Base-by-base conservation (phyloP, 2,329 filamentous ascomycete genomes). In the Beauveria sp. region DNA sequence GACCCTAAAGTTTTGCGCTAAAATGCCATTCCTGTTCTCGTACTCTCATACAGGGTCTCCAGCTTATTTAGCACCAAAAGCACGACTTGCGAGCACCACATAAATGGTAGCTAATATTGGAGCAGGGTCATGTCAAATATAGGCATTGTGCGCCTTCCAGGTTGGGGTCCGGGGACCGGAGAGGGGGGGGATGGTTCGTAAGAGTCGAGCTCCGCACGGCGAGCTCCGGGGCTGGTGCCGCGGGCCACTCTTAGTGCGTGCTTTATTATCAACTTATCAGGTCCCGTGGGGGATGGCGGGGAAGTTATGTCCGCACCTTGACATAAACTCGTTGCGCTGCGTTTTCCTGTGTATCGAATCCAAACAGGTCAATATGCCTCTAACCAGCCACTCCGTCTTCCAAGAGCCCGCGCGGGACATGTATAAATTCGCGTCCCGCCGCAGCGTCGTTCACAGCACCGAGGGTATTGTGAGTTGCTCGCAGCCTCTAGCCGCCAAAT, bases 371-470 rank as follows among this genome's bases (percentile, higher is more conserved):
- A 65, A 47, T 12, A 83, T 84, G 81, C 77, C 81, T 42, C 77
- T 79, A 60, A 71, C 77, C 2, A 79, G 74, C 1, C 68, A 75
- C 0, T 79, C 80, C 28, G 66, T 83, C 12, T 82, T 77, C 67
- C 77, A 77, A 64, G 73, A 77, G 55, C 70, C 74, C 24, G 75
- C 78, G 58, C 71, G 71, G 54, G 75, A 78, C 61, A 86, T 90
- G 69, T 77, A 81, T 64, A 81, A 83, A 64, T 93, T 91, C 71
- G 75, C 90, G 10, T 96, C 91, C 67, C 85, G 93, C 45, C 82
- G 95, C 65, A 97, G 93, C 68, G 92, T 96, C 14, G 91, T 98
- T 14, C 93, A 98, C 73, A 96, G 91, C 73, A 93, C 90, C 5
- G 88, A 93, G 69, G 93, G 92, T 51, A 96, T 98, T 62, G 90